These are phyloP conservation scores for Digitaria exilis DNA, from an alignment of 202 grass and related monocot species.

Conservation along the genomic window DNA sequence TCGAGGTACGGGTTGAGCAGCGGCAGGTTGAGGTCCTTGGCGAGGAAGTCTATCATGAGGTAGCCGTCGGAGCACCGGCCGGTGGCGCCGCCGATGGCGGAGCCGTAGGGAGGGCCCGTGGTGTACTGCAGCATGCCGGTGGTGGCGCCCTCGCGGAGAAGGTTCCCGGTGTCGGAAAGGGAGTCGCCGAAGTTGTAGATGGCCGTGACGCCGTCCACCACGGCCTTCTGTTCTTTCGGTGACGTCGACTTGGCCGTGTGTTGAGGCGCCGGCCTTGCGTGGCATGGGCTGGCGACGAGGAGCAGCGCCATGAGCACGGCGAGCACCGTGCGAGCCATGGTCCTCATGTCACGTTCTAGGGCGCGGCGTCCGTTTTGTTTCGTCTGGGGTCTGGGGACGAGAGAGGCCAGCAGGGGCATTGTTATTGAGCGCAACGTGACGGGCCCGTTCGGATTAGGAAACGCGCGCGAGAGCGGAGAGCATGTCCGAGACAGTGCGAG, in stretches of 20 bases:
- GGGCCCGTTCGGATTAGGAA: background rate
- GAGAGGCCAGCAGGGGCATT: background rate
- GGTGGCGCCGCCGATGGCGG: constrained; percentile 48
- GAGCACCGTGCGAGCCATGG: background rate
- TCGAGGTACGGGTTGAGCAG: constrained; percentile 38
- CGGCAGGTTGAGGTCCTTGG: constrained; percentile 21
- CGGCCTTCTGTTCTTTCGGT: background rate
- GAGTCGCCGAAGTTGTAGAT: constrained; percentile 46
- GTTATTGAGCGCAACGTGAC: background rate
- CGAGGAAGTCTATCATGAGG: constrained; percentile 70
- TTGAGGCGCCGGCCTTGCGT: background rate
- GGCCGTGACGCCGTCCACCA: constrained; percentile 16
- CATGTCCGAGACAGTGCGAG: background rate
- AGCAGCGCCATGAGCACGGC: background rate
- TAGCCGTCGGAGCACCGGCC: constrained; percentile 60
- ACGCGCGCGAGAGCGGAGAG: background rate
- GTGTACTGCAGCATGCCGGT: constrained; percentile 34
- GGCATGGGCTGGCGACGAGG: background rate
- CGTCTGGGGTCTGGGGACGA: background rate
- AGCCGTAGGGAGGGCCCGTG: constrained; percentile 51
- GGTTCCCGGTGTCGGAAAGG: constrained; percentile 24
- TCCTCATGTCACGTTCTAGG: background rate
- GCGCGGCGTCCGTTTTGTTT: background rate
- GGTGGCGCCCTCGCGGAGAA: constrained; percentile 38
- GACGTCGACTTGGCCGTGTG: background rate